phyloP scores from a whole-genome alignment of 345 rosid species.

The Gossypium herbaceum region DNA sequence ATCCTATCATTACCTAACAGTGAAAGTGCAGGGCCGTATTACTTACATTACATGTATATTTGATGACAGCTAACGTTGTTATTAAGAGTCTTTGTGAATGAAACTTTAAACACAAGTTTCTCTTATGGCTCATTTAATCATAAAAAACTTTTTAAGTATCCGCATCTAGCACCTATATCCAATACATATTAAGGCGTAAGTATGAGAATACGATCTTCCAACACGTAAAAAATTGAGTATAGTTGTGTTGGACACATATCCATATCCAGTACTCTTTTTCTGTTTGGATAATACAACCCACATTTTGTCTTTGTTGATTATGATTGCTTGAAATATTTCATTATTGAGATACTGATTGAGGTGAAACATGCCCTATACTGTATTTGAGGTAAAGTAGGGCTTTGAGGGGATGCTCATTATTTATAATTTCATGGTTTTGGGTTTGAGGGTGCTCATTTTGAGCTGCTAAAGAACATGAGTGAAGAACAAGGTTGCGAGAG shows the following conservation, averaged over 20 bases:
- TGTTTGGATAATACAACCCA: neutral
- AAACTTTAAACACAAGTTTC: neutral
- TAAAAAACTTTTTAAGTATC: neutral
- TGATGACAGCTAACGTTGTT: neutral
- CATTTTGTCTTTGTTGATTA: neutral
- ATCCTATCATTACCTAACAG: neutral
- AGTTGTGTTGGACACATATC: neutral
- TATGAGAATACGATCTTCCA: neutral
- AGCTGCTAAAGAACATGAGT: slow-evolving; percentile 31
- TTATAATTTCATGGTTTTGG: neutral
- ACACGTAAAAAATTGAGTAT: neutral
- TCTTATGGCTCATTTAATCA: neutral
- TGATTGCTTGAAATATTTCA: neutral
- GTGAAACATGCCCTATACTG: slow-evolving; percentile 11
- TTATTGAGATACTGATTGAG: slow-evolving; percentile 13
- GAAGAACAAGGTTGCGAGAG: neutral
- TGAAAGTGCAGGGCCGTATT: neutral
- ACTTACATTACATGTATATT: neutral
- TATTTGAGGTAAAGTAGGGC: slow-evolving; percentile 7
- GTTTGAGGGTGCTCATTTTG: slow-evolving; percentile 20
- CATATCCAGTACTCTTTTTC: neutral
- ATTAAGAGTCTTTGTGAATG: neutral
- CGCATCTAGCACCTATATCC: neutral
- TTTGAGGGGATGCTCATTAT: neutral
- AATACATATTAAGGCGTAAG: neutral